Evolutionary conservation across 371 early-diverging fungal genomes (phyloP).

Genomic region (Mycotypha africana): DNA sequence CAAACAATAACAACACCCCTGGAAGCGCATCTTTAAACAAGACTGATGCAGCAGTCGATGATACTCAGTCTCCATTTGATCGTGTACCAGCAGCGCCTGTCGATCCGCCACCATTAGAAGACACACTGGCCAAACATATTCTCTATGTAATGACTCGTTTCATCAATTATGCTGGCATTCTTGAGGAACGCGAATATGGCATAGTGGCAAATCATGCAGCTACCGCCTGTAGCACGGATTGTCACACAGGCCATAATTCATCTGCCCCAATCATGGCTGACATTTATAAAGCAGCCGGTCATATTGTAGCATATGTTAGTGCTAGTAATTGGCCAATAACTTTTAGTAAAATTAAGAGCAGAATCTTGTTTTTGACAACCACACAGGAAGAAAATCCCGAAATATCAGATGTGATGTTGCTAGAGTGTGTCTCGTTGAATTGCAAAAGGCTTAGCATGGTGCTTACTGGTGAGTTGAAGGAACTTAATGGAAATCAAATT

Average conservation of each 20-base stretch:
- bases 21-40: neutral
- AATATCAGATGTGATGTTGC: slow-evolving; percentile 47
- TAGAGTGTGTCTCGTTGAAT: slow-evolving; percentile 70
- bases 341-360: slow-evolving; percentile 55
- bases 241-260: slow-evolving; percentile 6
- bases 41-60: neutral
- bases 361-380: slow-evolving; percentile 43
- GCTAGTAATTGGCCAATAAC: slow-evolving; percentile 77
- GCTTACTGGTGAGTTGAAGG: slow-evolving; percentile 43
- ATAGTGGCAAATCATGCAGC: slow-evolving; percentile 26
- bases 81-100: slow-evolving; percentile 15
- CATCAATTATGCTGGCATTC: slow-evolving; percentile 37
- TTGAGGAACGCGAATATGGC: slow-evolving; percentile 16
- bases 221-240: slow-evolving; percentile 8
- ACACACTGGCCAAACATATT: slow-evolving; percentile 57
- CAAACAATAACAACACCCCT: neutral
- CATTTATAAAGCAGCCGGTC: slow-evolving; percentile 56
- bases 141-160: slow-evolving; percentile 53
- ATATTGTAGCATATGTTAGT: slow-evolving; percentile 66
- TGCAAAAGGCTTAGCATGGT: slow-evolving; percentile 58
- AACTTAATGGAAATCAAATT: too few relatives aligned
- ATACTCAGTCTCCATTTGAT: neutral
- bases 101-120: slow-evolving; percentile 74
- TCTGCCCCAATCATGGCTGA: slow-evolving; percentile 27
- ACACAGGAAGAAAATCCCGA: slow-evolving; percentile 58